Evolutionary conservation across 2,329 filamentous ascomycete genomes (phyloP), one percentile per base, ranked within the genome.

Genomic region (Ceratocystis huliohia): DNA sequence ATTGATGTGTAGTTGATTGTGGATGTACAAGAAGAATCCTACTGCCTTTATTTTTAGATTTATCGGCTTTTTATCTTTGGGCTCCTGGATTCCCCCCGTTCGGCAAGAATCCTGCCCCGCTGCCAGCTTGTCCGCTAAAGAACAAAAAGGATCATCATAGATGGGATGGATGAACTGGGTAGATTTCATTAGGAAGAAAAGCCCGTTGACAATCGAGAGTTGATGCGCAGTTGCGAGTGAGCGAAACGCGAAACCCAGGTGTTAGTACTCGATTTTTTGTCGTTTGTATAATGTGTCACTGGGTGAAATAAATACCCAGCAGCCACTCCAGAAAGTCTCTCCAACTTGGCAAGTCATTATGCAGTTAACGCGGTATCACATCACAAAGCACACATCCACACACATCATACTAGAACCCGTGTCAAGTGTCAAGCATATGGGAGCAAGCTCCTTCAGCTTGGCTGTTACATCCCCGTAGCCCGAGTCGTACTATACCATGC

Each of bases 101-200:
- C 50, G 50, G 50, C 20, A 56, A 56, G 28, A 56, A 56, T 56
- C 50, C 50, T 56, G 50, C 50, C 50, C 50, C 50, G 50, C 48
- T 56, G 50, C 50, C n/a, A 56, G 45, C 45, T 48, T 48, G 15
- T 20, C 45, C 45, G 45, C 20, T 20, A 56, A 56, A 15, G 4
- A 22, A 13, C 50, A 56, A 30, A 28, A 56, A 30, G 50, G 50
- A 56, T 56, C 50, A 56, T 56, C 50, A 56, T 56, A 30, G 50
- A 56, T 56, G 50, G 50, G 50, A 56, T 28, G 50, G 50, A 56
- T 25, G 45, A 20, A 48, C 28, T 30, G 28, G 28, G 28, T 17
- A 22, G 50, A 56, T 15, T 22, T 20, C 20, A 20, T 8, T 13
- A 30, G 50, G 50, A 56, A 56, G 50, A 30, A 30, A 30, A 30